Conservation (phyloP, 2,329 filamentous ascomycete genomes). For the Fusarium sp. region DNA sequence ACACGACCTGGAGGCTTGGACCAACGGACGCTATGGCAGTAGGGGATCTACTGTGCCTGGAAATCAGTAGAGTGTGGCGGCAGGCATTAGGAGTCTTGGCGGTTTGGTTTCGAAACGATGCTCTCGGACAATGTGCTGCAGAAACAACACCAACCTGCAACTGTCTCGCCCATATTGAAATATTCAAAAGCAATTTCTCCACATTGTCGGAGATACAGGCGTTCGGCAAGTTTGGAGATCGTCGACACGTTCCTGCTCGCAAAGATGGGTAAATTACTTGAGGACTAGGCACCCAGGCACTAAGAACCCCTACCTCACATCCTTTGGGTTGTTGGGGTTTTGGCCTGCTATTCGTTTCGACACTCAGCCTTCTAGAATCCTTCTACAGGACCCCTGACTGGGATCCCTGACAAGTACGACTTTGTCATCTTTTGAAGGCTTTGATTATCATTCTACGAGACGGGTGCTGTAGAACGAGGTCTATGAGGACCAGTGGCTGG, state of each 20-base stretch:
- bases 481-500: slow-evolving; percentile 30
- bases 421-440: slow-evolving; percentile 31
- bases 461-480: slow-evolving; percentile 31
- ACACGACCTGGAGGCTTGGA: not conserved
- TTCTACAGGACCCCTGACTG: slow-evolving; percentile 36
- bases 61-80: slow-evolving; percentile 23
- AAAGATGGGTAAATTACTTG: slow-evolving; percentile 6
- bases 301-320: slow-evolving; percentile 30
- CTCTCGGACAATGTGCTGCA: slow-evolving; percentile 5
- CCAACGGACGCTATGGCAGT: slow-evolving; percentile 4
- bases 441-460: slow-evolving; percentile 25
- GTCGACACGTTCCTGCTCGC: not conserved
- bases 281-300: slow-evolving; percentile 17
- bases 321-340: slow-evolving; percentile 12
- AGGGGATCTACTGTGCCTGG: slow-evolving; percentile 20
- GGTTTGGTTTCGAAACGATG: slow-evolving; percentile 32
- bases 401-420: slow-evolving; percentile 33
- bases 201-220: not conserved
- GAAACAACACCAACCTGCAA: not conserved
- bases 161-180: slow-evolving; percentile 15
- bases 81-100: slow-evolving; percentile 25
- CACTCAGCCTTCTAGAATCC: slow-evolving; percentile 48
- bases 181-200: not conserved
- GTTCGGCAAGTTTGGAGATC: slow-evolving; percentile 6
- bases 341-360: slow-evolving; percentile 22